A percentile compares a stretch with the other conserved stretches of the same genome.
phyloP scores from a whole-genome alignment of 208 protist genomes.

The Acanthamoeba lenticulata region DNA sequence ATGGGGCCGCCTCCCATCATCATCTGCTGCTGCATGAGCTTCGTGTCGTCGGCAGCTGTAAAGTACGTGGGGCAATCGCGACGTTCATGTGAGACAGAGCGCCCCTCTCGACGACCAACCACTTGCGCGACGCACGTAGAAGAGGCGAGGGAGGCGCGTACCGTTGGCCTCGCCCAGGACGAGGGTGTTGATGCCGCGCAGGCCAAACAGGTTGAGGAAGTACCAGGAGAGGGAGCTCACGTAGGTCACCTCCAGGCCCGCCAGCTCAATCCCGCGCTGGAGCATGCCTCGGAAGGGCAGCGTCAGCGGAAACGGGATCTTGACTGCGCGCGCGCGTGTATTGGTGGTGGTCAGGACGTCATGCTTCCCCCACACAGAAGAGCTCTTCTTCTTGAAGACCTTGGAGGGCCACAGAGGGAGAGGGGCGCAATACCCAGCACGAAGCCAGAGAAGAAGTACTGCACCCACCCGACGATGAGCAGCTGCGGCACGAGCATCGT shows the following conservation, averaged over 20 bases:
- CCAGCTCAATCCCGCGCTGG: conserved; percentile 95
- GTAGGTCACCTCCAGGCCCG: conserved; percentile 94
- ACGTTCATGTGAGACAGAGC: neutral
- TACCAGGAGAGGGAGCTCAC: conserved; percentile 96
- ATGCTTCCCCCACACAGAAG: too few species aligned
- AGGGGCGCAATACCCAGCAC: conserved; percentile 88
- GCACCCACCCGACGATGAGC: conserved; percentile 95
- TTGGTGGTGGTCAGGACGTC: neutral
- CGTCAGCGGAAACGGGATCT: conserved; percentile 94
- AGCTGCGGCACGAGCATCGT: conserved; percentile 94
- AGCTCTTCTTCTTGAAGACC: neutral
- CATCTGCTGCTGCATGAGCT: conserved; percentile 70
- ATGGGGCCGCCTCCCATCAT: conserved; percentile 49
- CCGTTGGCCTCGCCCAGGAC: conserved; percentile 90
- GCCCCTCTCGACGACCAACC: too few species aligned
- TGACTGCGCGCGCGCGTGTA: too few species aligned
- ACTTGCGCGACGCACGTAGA: neutral
- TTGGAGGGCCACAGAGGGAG: too few species aligned
- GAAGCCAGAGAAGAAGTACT: conserved; percentile 96
- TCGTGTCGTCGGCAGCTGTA: conserved; percentile 83
- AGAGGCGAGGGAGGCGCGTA: neutral
- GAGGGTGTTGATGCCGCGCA: conserved; percentile 93
- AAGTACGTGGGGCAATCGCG: too few species aligned
- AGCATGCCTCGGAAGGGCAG: conserved; percentile 94
- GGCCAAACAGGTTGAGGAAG: conserved; percentile 95